These are phyloP conservation scores for Tolypocladium guangdongense DNA, from an alignment of 2,329 filamentous ascomycete species.

Conservation along the genomic window DNA sequence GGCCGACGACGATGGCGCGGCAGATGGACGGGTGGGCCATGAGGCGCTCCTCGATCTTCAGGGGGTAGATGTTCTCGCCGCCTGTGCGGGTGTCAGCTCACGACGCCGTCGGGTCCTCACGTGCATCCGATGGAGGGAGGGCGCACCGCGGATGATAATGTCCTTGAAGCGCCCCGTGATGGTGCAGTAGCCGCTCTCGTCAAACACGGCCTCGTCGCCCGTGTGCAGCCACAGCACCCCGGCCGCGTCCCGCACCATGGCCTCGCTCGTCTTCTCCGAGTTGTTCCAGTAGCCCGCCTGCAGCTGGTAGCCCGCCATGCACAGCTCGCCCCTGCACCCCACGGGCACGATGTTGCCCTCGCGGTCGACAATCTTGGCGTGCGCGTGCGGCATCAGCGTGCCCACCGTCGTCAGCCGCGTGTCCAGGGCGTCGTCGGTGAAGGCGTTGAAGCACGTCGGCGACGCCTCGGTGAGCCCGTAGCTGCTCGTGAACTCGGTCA, in stretches of 20 bases:
- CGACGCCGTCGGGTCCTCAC: not conserved
- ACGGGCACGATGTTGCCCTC: conserved; percentile 55
- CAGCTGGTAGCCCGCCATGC: conserved; percentile 67
- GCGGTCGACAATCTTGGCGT: conserved; percentile 66
- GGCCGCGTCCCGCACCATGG: conserved; percentile 40
- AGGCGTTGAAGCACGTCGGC: conserved; percentile 72
- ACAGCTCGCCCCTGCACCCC: conserved; percentile 61
- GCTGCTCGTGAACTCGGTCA: conserved; percentile 62
- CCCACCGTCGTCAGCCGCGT: conserved; percentile 62
- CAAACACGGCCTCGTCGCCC: conserved; percentile 59
- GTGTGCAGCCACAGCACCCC: conserved; percentile 53
- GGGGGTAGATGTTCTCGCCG: conserved; percentile 63
- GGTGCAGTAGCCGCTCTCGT: conserved; percentile 56
- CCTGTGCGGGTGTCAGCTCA: conserved; percentile 25
- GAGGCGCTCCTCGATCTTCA: conserved; percentile 68
- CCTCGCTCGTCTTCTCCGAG: conserved; percentile 58
- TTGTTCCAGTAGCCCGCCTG: conserved; percentile 61
- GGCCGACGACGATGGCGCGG: conserved; percentile 58
- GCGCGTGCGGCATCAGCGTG: conserved; percentile 62
- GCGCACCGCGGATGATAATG: conserved; percentile 59
- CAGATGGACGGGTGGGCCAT: conserved; percentile 49
- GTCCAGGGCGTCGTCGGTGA: conserved; percentile 59
- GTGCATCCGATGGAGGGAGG: not conserved
- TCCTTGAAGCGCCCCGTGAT: conserved; percentile 73
- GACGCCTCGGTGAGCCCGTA: conserved; percentile 69